Conservation (phyloP, 75 land plant species). For the Cunninghamia lanceolata region DNA sequence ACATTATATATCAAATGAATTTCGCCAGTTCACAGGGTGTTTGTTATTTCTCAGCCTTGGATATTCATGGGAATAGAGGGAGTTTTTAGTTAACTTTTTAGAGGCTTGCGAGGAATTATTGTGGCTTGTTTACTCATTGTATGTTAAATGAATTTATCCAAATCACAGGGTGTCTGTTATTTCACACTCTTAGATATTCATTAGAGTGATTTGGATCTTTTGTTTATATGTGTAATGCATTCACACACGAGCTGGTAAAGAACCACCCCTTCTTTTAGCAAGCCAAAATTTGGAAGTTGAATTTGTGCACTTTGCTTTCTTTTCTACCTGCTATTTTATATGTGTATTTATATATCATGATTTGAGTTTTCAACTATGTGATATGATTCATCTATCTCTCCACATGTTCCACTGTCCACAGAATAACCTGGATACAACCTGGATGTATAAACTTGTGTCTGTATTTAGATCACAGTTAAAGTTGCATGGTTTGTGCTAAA, state of each 20-base stretch:
- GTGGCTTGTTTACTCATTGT: too few species aligned
- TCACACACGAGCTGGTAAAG: neutral
- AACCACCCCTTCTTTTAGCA: neutral
- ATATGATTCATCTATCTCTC: neutral
- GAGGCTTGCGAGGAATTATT: too few species aligned
- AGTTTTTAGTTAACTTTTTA: too few species aligned
- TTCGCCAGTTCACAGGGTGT: too few species aligned
- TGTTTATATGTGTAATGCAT: neutral
- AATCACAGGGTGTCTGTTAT: neutral
- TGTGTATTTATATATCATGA: neutral
- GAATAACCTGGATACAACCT: neutral
- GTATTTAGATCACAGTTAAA: neutral
- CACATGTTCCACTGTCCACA: neutral
- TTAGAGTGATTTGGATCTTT: neutral
- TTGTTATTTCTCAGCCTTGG: too few species aligned
- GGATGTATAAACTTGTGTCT: neutral
- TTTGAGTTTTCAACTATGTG: neutral
- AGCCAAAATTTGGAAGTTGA: neutral
- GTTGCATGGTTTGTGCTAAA: neutral
- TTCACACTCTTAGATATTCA: neutral
- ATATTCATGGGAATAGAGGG: too few species aligned
- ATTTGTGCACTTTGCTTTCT: neutral
- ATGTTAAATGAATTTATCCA: neutral
- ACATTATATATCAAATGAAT: neutral
- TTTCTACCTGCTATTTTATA: neutral